Base-by-base conservation (phyloP, 1,284 basidiomycete genomes). In the Ganoderma boninense region DNA sequence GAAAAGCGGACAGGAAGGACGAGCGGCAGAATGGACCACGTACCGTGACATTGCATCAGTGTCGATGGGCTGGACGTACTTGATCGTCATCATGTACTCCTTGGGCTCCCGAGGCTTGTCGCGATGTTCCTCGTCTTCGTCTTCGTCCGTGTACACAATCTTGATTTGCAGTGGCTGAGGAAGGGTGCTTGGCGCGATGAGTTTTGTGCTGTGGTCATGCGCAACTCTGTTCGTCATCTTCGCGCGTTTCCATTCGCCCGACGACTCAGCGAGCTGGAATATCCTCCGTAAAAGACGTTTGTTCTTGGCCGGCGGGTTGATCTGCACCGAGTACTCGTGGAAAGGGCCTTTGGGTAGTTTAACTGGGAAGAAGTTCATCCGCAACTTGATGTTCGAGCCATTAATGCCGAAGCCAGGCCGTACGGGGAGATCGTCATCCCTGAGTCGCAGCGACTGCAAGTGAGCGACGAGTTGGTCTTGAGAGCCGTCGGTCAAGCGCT, bases 311-410 rank as follows among this genome's bases (percentile, higher is more conserved):
- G 80, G 76, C 1, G 93, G 92, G 0, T 87, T 80, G 43, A 94
- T 89, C 2, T 84, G 76, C 11, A 94, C 86, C 71, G 91, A 88
- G 73, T 95, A 95, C 72, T 95, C 93, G 76, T 85, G 88, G 13
- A 93, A 74, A 0, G 89, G 86, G 0, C 84, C 86, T 65, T 89
- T 88, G 1, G 90, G 89, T 20, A 92, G 81, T 54, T 84, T 84
- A 23, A 95, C 84, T 0, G 92, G 89, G 80, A 94, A 94, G 82
- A 90, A 93, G 74, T 95, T 95, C 16, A 92, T 84, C 16, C 93
- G 88, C 49, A 95, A 82, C 72, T 87, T 90, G 79, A 94, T 88
- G 42, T 79, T 71, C 14, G 66, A 85, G 10, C 93, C 93, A 1
- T 74, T 76, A 0, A 83, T 89, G 4, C 93, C 94, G 77, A 89